Evolutionary conservation across 495 filamentous ascomycete species (phyloP).

Genomic region (Aspergillus cavernicola): DNA sequence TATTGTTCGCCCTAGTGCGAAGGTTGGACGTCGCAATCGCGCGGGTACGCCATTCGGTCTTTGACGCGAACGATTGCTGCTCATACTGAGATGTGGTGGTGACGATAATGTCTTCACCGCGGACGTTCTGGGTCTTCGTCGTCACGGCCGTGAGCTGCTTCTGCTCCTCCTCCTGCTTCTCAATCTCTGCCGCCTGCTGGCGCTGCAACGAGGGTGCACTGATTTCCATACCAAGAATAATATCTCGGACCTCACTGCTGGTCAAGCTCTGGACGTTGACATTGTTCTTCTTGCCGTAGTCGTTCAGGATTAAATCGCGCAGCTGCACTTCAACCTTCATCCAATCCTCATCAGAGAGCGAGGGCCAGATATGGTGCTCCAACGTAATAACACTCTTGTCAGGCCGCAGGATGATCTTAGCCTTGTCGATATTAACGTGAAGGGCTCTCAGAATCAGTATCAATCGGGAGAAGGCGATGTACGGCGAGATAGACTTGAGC

Average conservation of each 20-base stretch:
- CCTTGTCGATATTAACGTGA: slow-evolving; percentile 98
- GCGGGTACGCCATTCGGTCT: slow-evolving; percentile 97
- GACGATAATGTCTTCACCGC: slow-evolving; percentile 96
- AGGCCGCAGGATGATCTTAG: slow-evolving; percentile 92
- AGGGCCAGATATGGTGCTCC: slow-evolving; percentile 98
- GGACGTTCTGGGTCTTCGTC: slow-evolving; percentile 96
- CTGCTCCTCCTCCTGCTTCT: slow-evolving; percentile 97
- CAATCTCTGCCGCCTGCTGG: slow-evolving; percentile 97
- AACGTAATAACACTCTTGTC: slow-evolving; percentile 99
- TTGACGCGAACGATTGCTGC: slow-evolving; percentile 94
- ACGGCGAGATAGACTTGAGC: slow-evolving; percentile 97
- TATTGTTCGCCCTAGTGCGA: slow-evolving; percentile 92
- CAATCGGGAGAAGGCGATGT: slow-evolving; percentile 96
- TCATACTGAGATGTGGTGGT: slow-evolving; percentile 97
- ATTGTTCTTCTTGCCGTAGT: slow-evolving; percentile 99
- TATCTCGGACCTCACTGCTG: slow-evolving; percentile 94
- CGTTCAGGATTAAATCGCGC: slow-evolving; percentile 92
- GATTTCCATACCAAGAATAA: slow-evolving; percentile 99
- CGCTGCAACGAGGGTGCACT: slow-evolving; percentile 97
- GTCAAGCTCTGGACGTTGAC: slow-evolving; percentile 97
- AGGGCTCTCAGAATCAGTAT: slow-evolving; percentile 93
- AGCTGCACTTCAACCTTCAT: slow-evolving; percentile 97
- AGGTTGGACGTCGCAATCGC: slow-evolving; percentile 97
- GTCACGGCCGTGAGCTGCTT: slow-evolving; percentile 95
- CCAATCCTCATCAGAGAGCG: slow-evolving; percentile 94